phyloP scores from a whole-genome alignment of 768 basidiomycete species.

The Mycena amicta region DNA sequence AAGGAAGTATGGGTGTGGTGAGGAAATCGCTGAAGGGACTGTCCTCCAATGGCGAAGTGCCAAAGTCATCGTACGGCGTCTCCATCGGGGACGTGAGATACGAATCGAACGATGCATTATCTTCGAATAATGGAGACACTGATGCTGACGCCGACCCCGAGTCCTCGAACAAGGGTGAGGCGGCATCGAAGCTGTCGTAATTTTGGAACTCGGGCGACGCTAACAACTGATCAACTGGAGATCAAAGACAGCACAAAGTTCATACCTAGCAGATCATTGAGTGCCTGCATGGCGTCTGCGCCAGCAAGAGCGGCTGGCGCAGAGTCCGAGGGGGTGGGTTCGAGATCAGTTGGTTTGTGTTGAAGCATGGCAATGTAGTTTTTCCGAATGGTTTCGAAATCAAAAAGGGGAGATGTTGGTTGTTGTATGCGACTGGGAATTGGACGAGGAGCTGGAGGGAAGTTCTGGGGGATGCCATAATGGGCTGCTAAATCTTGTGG shows the following conservation, averaged over 20 bases:
- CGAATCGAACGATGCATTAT: not conserved
- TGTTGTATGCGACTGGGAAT: slow-evolving; percentile 49
- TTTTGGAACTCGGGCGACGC: slow-evolving; percentile 24
- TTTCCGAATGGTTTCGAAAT: slow-evolving; percentile 54
- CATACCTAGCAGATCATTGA: slow-evolving; percentile 21
- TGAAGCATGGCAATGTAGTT: slow-evolving; percentile 75
- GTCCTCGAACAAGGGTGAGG: slow-evolving; percentile 17
- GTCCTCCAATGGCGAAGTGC: slow-evolving; percentile 20
- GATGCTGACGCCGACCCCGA: not conserved
- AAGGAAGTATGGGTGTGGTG: slow-evolving; percentile 15
- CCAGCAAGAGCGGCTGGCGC: slow-evolving; percentile 17
- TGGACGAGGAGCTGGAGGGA: slow-evolving; percentile 70
- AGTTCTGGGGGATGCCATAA: slow-evolving; percentile 75
- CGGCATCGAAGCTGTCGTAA: slow-evolving; percentile 16
- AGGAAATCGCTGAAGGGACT: slow-evolving; percentile 23
- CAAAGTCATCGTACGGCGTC: slow-evolving; percentile 21
- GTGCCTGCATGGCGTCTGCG: slow-evolving; percentile 15
- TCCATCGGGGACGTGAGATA: slow-evolving; percentile 23
- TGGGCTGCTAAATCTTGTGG: slow-evolving; percentile 72
- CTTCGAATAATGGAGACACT: slow-evolving; percentile 14
- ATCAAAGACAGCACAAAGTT: not conserved
- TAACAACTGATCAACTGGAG: too few species aligned
- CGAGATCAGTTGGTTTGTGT: slow-evolving; percentile 45
- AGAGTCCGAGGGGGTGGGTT: slow-evolving; percentile 31
- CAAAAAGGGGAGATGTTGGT: slow-evolving; percentile 35